Evolutionary conservation across 371 early-diverging fungal species (phyloP).

Genomic region (Furculomyces boomerangus): DNA sequence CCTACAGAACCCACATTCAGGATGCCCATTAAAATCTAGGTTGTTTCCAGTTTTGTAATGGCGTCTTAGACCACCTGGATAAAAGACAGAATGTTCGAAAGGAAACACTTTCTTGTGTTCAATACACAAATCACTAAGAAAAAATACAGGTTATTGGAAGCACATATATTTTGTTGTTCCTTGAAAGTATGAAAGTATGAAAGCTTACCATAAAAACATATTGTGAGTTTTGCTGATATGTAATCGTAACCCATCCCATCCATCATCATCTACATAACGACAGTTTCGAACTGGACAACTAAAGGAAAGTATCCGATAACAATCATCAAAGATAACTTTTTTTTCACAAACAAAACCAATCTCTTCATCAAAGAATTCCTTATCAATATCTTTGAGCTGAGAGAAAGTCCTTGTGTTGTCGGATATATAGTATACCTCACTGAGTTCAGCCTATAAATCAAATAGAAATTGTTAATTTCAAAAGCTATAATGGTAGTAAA

Average conservation of each 20-base stretch:
- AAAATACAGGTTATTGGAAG: conserved; percentile 17
- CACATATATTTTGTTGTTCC: not conserved
- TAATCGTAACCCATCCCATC: conserved; percentile 62
- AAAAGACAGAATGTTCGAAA: conserved; percentile 71
- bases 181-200: conserved; percentile 9
- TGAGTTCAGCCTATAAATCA: conserved; percentile 33
- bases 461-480: not conserved
- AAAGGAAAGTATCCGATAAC: conserved; percentile 48
- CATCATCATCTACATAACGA: conserved; percentile 40
- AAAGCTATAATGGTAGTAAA: not conserved
- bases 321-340: conserved; percentile 47
- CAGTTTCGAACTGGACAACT: conserved; percentile 74
- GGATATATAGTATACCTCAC: conserved; percentile 49
- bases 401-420: conserved; percentile 36
- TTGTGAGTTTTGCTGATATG: conserved; percentile 65
- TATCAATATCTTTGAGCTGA: conserved; percentile 24
- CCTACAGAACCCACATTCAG: conserved; percentile 76
- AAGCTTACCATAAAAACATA: conserved; percentile 34
- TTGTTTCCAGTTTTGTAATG: conserved; percentile 54
- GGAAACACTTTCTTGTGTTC: conserved; percentile 77
- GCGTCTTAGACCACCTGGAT: conserved; percentile 36
- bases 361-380: conserved; percentile 38
- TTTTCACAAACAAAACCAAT: conserved; percentile 56
- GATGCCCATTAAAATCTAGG: conserved; percentile 76
- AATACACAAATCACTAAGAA: conserved; percentile 49